Base-by-base conservation (phyloP, 371 early-diverging fungal species). In the Mucor sp. region DNA sequence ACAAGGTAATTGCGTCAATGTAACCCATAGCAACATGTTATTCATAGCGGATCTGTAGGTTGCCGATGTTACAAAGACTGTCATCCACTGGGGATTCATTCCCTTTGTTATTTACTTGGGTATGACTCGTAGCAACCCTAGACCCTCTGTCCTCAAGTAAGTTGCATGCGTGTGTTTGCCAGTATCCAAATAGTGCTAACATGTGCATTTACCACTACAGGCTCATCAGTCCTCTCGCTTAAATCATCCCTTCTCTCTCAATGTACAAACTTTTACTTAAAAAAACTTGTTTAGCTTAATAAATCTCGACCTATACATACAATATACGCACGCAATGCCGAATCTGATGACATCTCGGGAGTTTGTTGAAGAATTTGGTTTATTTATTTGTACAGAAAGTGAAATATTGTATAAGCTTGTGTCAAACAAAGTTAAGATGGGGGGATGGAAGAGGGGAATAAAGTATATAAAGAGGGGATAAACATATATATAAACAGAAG, bases 61-160 rank as follows among this genome's bases (percentile, higher is more conserved):
- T 66, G 72, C 80, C 66, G 85, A 84, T 60, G 67, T 85, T 56
- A 84, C 86, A 72, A 87, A 87, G 76, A 83, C 84, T 32, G 67
- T 87, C 43, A 66, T 89, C 32, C 89, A 89, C 74, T 88, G 87
- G 86, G 89, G 89, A 11, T 89, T 87, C 67, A 85, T 89, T 76
- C 89, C 89, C 30, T 79, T 89, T 68, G 85, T 89, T 63, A 76
- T 89, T 69, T 88, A 87, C 71, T 84, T 89, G 70, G 89, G 89
- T 64, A 80, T 78, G 77, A 83, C 83, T 39, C 79, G 82, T 64
- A 85, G 85, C 72, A 81, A 81, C 69, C 89, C 89, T 27, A 82
- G 78, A 74, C 89, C 89, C n/a, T 86, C 87, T 39, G 78, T 87
- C 56, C 76, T 84, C 71, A 82, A 76, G 82, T 80, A 82, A 72